phyloP scores from a whole-genome alignment of 148 eudicot genomes.

The Salicornia ramosissima region DNA sequence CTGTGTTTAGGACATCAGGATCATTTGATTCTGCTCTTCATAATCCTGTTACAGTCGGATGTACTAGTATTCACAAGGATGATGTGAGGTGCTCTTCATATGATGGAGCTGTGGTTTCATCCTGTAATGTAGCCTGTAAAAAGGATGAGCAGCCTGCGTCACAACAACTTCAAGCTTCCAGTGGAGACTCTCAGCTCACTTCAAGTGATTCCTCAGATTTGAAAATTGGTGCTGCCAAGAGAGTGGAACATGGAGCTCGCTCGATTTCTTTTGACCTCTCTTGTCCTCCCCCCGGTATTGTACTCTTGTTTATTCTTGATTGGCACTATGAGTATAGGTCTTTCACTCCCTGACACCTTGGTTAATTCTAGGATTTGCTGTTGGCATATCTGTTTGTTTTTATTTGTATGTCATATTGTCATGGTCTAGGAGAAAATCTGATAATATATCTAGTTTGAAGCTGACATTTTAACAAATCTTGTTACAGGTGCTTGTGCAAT shows the following conservation, averaged over 20 bases:
- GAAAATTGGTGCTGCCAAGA: slow-evolving; percentile 18
- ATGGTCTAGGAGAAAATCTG: background rate
- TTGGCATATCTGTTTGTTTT: background rate
- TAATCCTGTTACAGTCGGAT: background rate
- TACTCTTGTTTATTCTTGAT: background rate
- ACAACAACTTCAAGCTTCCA: slow-evolving; percentile 21
- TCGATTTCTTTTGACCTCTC: slow-evolving; percentile 27
- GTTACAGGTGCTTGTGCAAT: slow-evolving; percentile 33
- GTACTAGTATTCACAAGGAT: slow-evolving; percentile 14
- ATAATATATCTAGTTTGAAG: background rate
- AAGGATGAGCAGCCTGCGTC: slow-evolving; percentile 22
- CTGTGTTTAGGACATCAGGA: slow-evolving; percentile 8
- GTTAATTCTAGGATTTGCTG: background rate
- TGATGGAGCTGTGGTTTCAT: slow-evolving; percentile 22
- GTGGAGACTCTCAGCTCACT: slow-evolving; percentile 35
- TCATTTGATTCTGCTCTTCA: slow-evolving; percentile 6
- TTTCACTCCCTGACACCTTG: background rate
- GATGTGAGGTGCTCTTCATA: slow-evolving; percentile 25
- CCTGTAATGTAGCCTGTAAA: slow-evolving; percentile 21
- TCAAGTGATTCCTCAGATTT: slow-evolving; percentile 30
- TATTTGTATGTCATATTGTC: background rate
- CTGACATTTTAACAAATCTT: slow-evolving; percentile 4
- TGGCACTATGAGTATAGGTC: background rate
- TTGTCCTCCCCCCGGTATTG: slow-evolving; percentile 31
- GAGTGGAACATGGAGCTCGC: slow-evolving; percentile 15